Evolutionary conservation across 495 filamentous ascomycete genomes (phyloP).

Genomic region (Bacidia rubella): DNA sequence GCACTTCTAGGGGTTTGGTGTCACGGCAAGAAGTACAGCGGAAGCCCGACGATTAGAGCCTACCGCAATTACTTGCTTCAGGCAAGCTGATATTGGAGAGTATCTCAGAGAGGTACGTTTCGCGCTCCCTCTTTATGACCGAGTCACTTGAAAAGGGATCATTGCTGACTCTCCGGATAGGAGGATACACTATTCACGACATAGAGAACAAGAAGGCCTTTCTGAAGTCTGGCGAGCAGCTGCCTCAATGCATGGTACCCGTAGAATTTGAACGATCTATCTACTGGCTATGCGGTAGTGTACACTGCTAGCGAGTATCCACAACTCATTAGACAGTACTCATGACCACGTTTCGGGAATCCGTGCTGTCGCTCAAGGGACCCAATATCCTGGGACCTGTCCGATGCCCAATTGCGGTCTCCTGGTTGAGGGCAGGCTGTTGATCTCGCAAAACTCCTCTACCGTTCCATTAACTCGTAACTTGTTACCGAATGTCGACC

Average conservation of each 20-base stretch:
- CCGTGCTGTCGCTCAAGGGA: neutral
- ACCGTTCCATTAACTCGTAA: constrained; percentile 52
- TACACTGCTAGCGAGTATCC: too few relatives aligned
- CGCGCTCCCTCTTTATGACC: too few relatives aligned
- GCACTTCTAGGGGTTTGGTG: constrained; percentile 53
- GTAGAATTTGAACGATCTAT: constrained; percentile 3
- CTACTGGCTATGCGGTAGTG: neutral
- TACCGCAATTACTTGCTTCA: constrained; percentile 71
- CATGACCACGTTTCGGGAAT: too few relatives aligned
- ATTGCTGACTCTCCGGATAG: constrained; percentile 12
- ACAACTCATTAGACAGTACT: too few relatives aligned
- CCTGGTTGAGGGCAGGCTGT: neutral
- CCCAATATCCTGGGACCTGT: neutral
- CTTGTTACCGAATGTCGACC: constrained; percentile 48
- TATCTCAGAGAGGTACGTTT: constrained; percentile 79
- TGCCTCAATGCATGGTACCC: neutral
- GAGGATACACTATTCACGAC: constrained; percentile 38
- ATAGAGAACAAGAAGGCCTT: constrained; percentile 10
- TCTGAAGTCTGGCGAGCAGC: neutral
- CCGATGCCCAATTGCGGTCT: neutral
- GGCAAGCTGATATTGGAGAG: constrained; percentile 82
- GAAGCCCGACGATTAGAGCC: constrained; percentile 75
- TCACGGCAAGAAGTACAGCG: constrained; percentile 68
- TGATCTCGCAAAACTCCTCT: constrained; percentile 37
- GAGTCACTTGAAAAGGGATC: neutral